Percentiles rank a stretch among this genome's conserved stretches.
Conservation (phyloP, 1,139 yeast genomes). For the Ogataea hybrid region DNA sequence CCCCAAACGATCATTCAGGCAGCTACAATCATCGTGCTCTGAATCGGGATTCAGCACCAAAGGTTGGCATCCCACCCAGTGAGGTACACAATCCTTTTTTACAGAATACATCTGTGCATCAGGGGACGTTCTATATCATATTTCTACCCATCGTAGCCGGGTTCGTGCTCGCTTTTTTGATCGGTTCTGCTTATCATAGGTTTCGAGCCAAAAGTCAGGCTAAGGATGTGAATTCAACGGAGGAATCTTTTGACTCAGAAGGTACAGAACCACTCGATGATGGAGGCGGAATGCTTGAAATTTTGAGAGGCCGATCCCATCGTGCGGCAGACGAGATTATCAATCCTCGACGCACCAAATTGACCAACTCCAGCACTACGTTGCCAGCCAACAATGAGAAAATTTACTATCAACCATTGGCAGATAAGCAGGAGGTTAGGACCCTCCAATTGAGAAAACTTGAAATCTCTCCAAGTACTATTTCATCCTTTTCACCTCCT, state of each 20-base stretch:
- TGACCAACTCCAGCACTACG: slow-evolving; percentile 1
- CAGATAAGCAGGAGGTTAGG: neutral
- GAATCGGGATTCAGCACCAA: neutral
- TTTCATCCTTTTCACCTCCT: neutral
- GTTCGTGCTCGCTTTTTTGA: slow-evolving; percentile 13
- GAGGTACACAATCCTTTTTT: slow-evolving; percentile 16
- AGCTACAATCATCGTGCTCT: neutral
- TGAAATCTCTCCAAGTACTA: slow-evolving; percentile 9
- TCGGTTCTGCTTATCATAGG: slow-evolving; percentile 14
- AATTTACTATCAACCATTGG: slow-evolving; percentile 2
- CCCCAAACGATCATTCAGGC: neutral
- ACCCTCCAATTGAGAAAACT: slow-evolving; percentile 3
- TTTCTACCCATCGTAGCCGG: slow-evolving; percentile 17
- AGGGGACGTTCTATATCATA: slow-evolving; percentile 18
- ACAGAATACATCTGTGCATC: slow-evolving; percentile 10
- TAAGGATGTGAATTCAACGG: slow-evolving; percentile 10
- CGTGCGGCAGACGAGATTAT: too few relatives aligned
- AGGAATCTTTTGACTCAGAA: slow-evolving; percentile 13
- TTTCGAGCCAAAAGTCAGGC: slow-evolving; percentile 16
- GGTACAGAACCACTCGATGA: slow-evolving; percentile 1
- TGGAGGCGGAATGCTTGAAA: too few relatives aligned
- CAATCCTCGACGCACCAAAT: neutral
- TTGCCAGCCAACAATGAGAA: neutral
- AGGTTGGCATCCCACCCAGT: slow-evolving; percentile 15
- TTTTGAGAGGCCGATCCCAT: too few relatives aligned